A percentile compares a stretch with the other conserved stretches of the same genome.
These are phyloP conservation scores for Ascochyta rabiei DNA, from an alignment of 2,329 filamentous ascomycete species.

Conservation along the genomic window DNA sequence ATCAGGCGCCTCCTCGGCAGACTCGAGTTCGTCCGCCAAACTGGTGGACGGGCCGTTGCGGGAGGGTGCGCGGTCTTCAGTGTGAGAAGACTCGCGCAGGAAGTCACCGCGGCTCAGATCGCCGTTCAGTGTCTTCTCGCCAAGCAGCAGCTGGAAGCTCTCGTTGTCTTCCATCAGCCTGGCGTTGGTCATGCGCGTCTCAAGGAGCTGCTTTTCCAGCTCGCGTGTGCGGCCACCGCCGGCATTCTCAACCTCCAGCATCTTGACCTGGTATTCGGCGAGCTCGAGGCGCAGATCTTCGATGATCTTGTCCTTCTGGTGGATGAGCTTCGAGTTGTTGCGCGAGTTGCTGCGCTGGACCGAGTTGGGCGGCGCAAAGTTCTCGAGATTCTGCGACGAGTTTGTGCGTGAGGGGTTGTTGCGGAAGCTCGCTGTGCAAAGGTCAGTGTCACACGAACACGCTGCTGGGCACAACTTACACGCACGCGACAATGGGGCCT, in stretches of 20 bases:
- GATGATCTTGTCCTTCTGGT: conserved; percentile 96
- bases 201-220: conserved; percentile 87
- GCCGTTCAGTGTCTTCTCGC: conserved; percentile 93
- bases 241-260: conserved; percentile 91
- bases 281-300: conserved; percentile 90
- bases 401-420: conserved; percentile 52
- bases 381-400: conserved; percentile 72
- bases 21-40: conserved; percentile 83
- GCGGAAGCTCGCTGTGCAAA: conserved; percentile 47
- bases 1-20: conserved; percentile 60
- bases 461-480: conserved; percentile 49
- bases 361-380: conserved; percentile 86
- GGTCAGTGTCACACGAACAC: conserved; percentile 27
- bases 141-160: conserved; percentile 92
- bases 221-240: conserved; percentile 86
- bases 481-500: conserved; percentile 58
- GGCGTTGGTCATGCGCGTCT: conserved; percentile 94
- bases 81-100: conserved; percentile 59
- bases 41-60: conserved; percentile 45
- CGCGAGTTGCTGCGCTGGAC: conserved; percentile 86
- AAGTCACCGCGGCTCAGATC: conserved; percentile 87
- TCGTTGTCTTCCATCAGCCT: conserved; percentile 98
- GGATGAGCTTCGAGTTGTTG: conserved; percentile 85
- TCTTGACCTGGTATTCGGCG: conserved; percentile 92
- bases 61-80: conserved; percentile 41